Base-by-base conservation (phyloP, 306 rosid genomes). In the Casuarina equisetifolia region DNA sequence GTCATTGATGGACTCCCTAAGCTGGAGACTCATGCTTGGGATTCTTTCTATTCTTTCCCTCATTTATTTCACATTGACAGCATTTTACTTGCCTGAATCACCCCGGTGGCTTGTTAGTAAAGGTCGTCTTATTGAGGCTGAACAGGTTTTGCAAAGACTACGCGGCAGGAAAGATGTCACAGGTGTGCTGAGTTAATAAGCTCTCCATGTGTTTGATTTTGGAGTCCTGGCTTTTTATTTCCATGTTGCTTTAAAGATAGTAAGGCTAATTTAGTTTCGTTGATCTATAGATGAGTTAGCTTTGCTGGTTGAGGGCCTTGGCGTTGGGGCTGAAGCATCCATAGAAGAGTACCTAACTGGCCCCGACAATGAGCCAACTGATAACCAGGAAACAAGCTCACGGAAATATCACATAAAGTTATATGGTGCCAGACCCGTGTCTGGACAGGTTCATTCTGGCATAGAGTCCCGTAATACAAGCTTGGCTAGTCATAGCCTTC, bases 61-160 rank as follows among this genome's bases (percentile, higher is more conserved):
- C 48, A 4, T 90, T 73, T 94, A 86, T 77, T 88, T 94, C 82
- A 77, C 32, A 40, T 76, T 92, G 79, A 66, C 97, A 0, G 36
- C 89, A 46, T 88, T 89, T 32, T 94, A 83, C 89, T 88, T 94
- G 93, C 96, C 98, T 0, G 98, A 94, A 86, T 94, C 98, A 76
- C 98, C 98, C 1, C 86, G 97, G 36, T 94, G 98, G 98, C 97
- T 94, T 52, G 98, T 92, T 57, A 94, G 98, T 87, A 94, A 84
- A 83, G 98, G 98, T 5, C 86, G 90, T 72, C 92, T 94, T 97
- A 84, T 90, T 2, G 97, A 94, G 88, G 98, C 98, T 49, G 92
- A 89, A 78, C 84, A 79, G 70, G 98, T 94, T 51, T 80, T 94
- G 69, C 96, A 90, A 70, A 82, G 85, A 81, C 91, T 94, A 76